Evolutionary conservation across 208 protist species (phyloP).

Genomic region (Endotrypanum monterogeii): DNA sequence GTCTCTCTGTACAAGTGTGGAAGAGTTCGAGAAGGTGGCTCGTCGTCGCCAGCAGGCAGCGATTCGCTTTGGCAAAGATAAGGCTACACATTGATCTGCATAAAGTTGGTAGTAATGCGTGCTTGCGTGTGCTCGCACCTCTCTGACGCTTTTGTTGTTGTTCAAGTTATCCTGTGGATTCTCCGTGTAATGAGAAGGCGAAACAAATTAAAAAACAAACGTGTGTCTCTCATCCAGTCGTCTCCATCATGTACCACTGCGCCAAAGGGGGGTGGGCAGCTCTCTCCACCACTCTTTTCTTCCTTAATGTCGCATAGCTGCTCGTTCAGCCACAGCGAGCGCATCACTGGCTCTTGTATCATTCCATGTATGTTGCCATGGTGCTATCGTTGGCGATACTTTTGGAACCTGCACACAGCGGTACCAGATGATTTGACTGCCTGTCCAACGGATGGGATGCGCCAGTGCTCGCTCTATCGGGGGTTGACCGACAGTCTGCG

Average conservation of each 20-base stretch:
- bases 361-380: not conserved
- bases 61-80: conserved; percentile 38
- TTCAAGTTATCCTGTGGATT: not conserved
- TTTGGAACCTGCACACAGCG: not conserved
- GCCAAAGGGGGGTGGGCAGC: not conserved
- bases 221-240: not conserved
- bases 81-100: not conserved
- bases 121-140: not conserved
- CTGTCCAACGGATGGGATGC: not conserved
- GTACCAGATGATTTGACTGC: not conserved
- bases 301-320: not conserved
- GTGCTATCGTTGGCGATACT: not conserved
- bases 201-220: not conserved
- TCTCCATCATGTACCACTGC: not conserved
- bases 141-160: not conserved
- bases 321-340: not conserved
- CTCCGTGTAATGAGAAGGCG: not conserved
- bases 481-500: not conserved
- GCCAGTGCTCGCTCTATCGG: not conserved
- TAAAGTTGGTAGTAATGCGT: conserved; percentile 1
- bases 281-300: not conserved
- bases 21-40: conserved; percentile 69
- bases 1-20: conserved; percentile 55
- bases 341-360: not conserved
- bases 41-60: conserved; percentile 61